phyloP scores from a whole-genome alignment of 2,329 filamentous ascomycete species.

The Aspergillus transmontanensis region DNA sequence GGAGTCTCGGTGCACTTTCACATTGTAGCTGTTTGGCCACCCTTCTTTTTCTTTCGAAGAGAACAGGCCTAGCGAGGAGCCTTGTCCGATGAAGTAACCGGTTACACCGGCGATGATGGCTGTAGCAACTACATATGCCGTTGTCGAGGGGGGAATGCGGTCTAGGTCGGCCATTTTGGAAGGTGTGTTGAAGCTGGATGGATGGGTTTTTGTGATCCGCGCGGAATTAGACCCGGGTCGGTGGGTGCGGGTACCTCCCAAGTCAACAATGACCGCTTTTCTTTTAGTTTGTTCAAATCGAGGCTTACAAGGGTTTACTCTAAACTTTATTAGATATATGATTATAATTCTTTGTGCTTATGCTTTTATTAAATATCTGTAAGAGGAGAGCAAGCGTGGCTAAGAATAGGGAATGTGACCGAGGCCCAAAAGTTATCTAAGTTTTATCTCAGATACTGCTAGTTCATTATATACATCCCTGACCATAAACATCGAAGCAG shows the following conservation, averaged over 20 bases:
- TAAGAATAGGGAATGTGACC: slow-evolving; percentile 3
- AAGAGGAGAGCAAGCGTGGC: background rate
- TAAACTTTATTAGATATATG: background rate
- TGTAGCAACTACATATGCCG: slow-evolving; percentile 69
- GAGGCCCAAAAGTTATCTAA: slow-evolving; percentile 17
- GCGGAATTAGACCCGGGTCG: slow-evolving; percentile 1
- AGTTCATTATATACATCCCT: slow-evolving; percentile 40
- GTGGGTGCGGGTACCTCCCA: background rate
- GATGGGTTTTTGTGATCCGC: background rate
- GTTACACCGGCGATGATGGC: slow-evolving; percentile 72
- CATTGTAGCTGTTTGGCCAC: slow-evolving; percentile 60
- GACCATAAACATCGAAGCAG: slow-evolving; percentile 18
- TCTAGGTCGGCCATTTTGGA: slow-evolving; percentile 40
- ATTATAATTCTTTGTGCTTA: background rate
- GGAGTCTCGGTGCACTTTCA: slow-evolving; percentile 47
- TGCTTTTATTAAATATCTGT: slow-evolving; percentile 2
- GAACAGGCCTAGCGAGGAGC: slow-evolving; percentile 72
- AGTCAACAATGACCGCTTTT: background rate
- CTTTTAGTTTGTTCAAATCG: background rate
- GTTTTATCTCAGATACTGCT: slow-evolving; percentile 17
- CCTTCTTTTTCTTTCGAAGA: slow-evolving; percentile 47
- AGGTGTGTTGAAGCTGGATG: background rate
- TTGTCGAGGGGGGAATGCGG: slow-evolving; percentile 53
- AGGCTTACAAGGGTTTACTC: background rate
- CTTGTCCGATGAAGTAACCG: slow-evolving; percentile 73